These are phyloP conservation scores for Puccinia hordei DNA, from an alignment of 1,284 basidiomycete genomes.

Conservation along the genomic window DNA sequence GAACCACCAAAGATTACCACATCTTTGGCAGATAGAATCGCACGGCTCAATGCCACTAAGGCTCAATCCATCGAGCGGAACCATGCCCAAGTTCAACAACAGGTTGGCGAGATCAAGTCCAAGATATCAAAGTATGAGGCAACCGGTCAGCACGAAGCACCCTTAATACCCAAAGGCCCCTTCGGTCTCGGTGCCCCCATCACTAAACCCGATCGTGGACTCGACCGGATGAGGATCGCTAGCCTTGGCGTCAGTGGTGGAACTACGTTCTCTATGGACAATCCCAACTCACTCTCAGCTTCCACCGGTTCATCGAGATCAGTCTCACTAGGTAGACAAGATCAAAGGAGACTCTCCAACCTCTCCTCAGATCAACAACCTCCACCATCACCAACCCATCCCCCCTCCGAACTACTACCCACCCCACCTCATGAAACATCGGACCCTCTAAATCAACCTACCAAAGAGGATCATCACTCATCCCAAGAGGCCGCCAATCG, in stretches of 20 bases:
- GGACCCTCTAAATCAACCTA: neutral
- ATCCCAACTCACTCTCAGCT: neutral
- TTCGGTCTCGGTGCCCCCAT: conserved; percentile 44
- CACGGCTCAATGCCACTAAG: conserved; percentile 23
- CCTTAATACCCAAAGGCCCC: conserved; percentile 35
- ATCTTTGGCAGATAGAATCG: conserved; percentile 38
- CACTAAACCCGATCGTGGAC: conserved; percentile 12
- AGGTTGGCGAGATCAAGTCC: conserved; percentile 41
- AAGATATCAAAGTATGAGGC: conserved; percentile 50
- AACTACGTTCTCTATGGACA: neutral
- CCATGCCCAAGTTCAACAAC: conserved; percentile 1
- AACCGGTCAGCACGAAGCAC: conserved; percentile 28
- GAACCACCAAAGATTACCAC: conserved; percentile 48
- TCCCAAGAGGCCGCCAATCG: neutral
- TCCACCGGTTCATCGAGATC: neutral
- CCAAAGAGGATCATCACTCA: neutral
- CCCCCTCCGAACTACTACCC: neutral
- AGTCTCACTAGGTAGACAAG: neutral
- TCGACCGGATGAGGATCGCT: conserved; percentile 40
- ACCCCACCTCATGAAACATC: neutral
- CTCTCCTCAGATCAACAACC: neutral
- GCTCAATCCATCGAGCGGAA: neutral
- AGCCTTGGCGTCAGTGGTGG: conserved; percentile 45
- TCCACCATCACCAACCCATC: neutral
- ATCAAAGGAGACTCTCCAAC: neutral